Evolutionary conservation across 139 green algal genomes (phyloP).

Genomic region (Coelastrella sp.): DNA sequence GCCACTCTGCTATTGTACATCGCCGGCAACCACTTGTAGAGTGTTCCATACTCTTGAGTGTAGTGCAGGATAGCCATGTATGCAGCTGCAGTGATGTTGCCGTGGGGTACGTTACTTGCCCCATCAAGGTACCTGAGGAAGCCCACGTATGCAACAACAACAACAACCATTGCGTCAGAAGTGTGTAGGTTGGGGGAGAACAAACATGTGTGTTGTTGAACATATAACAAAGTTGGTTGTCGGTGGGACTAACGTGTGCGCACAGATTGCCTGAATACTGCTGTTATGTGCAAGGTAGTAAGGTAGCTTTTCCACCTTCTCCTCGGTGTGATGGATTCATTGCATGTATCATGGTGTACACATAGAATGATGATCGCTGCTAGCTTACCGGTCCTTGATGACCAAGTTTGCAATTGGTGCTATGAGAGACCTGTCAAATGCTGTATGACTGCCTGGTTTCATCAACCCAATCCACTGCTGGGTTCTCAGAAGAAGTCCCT

Average conservation of each 20-base stretch:
- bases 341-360: too few species aligned
- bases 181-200: too few species aligned
- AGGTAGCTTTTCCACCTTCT: neutral
- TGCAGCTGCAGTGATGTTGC: neutral
- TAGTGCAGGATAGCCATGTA: constrained; percentile 9
- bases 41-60: constrained; percentile 30
- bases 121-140: neutral
- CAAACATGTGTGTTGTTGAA: too few species aligned
- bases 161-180: too few species aligned
- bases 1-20: neutral
- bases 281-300: too few species aligned
- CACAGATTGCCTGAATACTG: too few species aligned
- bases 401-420: constrained; percentile 9
- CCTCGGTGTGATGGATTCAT: too few species aligned
- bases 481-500: neutral
- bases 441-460: neutral
- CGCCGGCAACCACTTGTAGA: constrained; percentile 28
- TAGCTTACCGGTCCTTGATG: constrained; percentile 1
- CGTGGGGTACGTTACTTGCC: neutral
- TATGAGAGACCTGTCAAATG: constrained; percentile 1
- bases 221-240: too few species aligned
- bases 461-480: constrained; percentile 36
- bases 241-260: too few species aligned
- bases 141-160: too few species aligned
- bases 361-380: too few species aligned